phyloP scores from a whole-genome alignment of 306 rosid genomes.

The Medicago ruthenica region DNA sequence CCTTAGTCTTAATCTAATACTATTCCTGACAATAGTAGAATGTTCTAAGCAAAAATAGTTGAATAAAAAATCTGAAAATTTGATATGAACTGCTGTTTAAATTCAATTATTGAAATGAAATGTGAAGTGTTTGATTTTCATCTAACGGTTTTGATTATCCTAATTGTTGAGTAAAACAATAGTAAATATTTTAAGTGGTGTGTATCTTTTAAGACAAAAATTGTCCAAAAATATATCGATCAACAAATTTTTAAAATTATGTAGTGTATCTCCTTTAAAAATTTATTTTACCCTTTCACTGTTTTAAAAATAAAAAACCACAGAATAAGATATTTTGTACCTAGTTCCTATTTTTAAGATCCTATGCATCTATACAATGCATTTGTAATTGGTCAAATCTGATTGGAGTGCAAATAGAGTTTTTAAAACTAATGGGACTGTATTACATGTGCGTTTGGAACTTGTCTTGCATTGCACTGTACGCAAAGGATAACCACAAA shows the following conservation, averaged over 20 bases:
- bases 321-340: neutral
- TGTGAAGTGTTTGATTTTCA: neutral
- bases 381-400: neutral
- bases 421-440: neutral
- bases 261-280: neutral
- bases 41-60: neutral
- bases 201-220: neutral
- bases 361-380: neutral
- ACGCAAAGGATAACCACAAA: conserved; percentile 31
- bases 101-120: neutral
- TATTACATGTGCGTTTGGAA: neutral
- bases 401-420: neutral
- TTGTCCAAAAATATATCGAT: neutral
- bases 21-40: too few relatives aligned
- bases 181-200: neutral
- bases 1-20: too few relatives aligned
- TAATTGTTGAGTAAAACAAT: too few relatives aligned
- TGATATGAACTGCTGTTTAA: too few relatives aligned
- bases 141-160: too few relatives aligned
- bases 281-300: neutral
- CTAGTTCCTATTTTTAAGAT: neutral
- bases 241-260: neutral
- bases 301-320: neutral
- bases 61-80: too few relatives aligned
- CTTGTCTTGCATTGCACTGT: conserved; percentile 15